Evolutionary conservation across 306 rosid genomes (phyloP), one percentile per base, ranked within the genome.

Genomic region (Prinsepia uniflora): DNA sequence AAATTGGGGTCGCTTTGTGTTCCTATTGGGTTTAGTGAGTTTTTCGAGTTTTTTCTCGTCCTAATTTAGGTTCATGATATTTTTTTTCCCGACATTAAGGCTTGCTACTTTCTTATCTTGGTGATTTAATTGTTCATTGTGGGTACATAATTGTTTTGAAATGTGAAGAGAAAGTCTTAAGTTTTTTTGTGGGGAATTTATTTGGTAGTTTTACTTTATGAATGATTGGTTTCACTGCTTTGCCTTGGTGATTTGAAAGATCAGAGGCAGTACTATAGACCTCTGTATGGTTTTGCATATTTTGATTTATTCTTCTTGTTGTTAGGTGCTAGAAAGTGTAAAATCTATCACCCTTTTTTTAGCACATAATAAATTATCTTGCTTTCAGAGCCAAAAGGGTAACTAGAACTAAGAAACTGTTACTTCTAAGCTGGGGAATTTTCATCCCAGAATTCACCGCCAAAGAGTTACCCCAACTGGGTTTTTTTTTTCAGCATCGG

Each of bases 341-440:
- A 57, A 47, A 63, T 63, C 56, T 44, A 11, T 63, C 48, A n/a
- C n/a, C n/a, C n/a, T n/a, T n/a, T n/a, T n/a, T n/a, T n/a, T n/a
- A n/a, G n/a, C n/a, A 58, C 72, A 77, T 63, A 65, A 70, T 43
- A n/a, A 48, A 44, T 24, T 61, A 7, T 80, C 84, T 81, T 77
- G 80, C 90, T 77, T 89, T 87, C 82, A 75, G 86, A 78, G 86
- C 88, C 84, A 43, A 74, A 84, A 40, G 84, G 77, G 77, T 56
- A 72, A 62, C 70, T 71, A 76, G 75, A 78, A 80, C 83, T 75
- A 19, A 8, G 36, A 44, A 68, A 65, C 65, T 41, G 34, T 71
- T 67, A 54, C 41, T 69, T 39, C 84, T 76, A 72, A 72, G 76
- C 80, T 72, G 52, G 78, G 78, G 78, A 72, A 30, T 52, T 63